Evolutionary conservation across 495 filamentous ascomycete genomes (phyloP), one percentile per base, ranked within the genome.

Genomic region (Neurospora intermedia): DNA sequence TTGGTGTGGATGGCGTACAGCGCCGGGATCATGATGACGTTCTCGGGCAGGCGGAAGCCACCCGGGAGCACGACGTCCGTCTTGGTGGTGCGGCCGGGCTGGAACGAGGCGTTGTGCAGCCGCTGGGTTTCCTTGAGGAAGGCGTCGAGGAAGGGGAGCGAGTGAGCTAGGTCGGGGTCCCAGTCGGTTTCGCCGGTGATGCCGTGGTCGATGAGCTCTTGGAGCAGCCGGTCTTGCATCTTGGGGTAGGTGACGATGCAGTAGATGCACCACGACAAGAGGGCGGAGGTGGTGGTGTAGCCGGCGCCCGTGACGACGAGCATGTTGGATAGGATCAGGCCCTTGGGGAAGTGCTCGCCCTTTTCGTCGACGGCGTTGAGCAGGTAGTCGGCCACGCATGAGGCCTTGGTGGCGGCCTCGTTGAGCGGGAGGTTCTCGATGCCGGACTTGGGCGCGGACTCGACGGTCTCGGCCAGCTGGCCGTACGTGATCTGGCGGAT

Each of bases 41-140:
- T 83, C 45, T 82, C 80, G n/a, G 85, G 84, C 1, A 89, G 71
- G 38, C 76, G 77, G 77, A 88, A 90, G 1, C 88, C 88, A 0
- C 87, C 87, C 0, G 88, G 88, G 0, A 90, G 77, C 18, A 89
- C 78, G 5, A 87, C 74, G 69, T 89, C 87, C 0, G 76, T 76
- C 72, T 84, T 84, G 16, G 86, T 79, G 3, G 83, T 89, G 9
- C 88, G 84, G 3, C 81, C 87, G 0, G 88, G 84, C 73, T 89
- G 87, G 78, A 84, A 89, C 7, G 82, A 84, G 1, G 88, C 83
- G 71, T 87, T 88, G 79, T 89, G 87, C 5, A 82, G 80, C 3
- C 88, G 83, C 73, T 87, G 88, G 0, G 82, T 85, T 76, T 89
- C 88, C 77, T 90, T 88, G 81, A 90, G 80, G 75, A 83, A 88